phyloP scores from a whole-genome alignment of 805 yeast species.

The Yueomyces sp. region DNA sequence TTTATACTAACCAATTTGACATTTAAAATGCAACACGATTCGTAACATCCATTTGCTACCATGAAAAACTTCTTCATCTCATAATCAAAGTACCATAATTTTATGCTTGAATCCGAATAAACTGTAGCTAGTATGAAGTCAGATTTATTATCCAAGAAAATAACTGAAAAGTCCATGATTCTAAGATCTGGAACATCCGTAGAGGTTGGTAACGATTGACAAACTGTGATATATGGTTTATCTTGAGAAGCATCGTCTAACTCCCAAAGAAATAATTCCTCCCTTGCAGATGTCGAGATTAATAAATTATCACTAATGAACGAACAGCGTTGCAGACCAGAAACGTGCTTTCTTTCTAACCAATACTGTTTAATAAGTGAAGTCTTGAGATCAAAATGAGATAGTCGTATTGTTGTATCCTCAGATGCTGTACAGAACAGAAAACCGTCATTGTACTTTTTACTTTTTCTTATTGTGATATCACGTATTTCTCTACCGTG shows the following conservation, averaged over 20 bases:
- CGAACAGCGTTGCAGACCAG: conserved; percentile 71
- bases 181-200: conserved; percentile 66
- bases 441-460: conserved; percentile 20
- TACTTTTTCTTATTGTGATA: conserved; percentile 35
- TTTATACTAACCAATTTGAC: conserved; percentile 31
- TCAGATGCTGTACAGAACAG: conserved; percentile 73
- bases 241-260: conserved; percentile 25
- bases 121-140: conserved; percentile 40
- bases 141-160: conserved; percentile 23
- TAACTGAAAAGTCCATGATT: conserved; percentile 69
- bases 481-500: conserved; percentile 91
- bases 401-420: conserved; percentile 67
- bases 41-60: conserved; percentile 39
- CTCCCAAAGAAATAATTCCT: conserved; percentile 78
- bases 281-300: conserved; percentile 65
- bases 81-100: conserved; percentile 43
- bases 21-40: conserved; percentile 66
- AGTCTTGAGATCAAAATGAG: conserved; percentile 19
- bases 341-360: conserved; percentile 69
- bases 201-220: conserved; percentile 42
- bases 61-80: conserved; percentile 27
- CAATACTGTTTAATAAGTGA: conserved; percentile 38
- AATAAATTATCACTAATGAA: conserved; percentile 39
- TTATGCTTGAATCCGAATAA: conserved; percentile 74
- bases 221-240: conserved; percentile 34